These are phyloP conservation scores for Sindora glabra DNA, from an alignment of 306 rosid species.

Conservation along the genomic window DNA sequence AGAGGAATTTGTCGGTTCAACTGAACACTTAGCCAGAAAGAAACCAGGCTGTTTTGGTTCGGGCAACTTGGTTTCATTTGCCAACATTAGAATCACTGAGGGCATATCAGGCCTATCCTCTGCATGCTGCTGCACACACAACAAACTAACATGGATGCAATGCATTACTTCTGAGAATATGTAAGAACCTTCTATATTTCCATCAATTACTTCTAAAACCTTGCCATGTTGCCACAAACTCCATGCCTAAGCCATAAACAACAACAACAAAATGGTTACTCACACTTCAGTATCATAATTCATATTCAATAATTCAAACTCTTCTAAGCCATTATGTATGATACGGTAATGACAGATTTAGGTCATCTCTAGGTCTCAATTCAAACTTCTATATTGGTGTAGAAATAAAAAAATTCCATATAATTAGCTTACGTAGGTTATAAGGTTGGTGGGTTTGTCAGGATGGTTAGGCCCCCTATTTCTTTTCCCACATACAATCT, in stretches of 20 bases:
- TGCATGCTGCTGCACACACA: constrained; percentile 25
- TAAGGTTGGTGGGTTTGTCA: constrained; percentile 15
- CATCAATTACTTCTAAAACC: constrained; percentile 19
- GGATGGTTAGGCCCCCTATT: constrained; percentile 20
- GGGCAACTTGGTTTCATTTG: neutral
- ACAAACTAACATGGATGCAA: constrained; percentile 25
- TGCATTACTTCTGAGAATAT: constrained; percentile 8
- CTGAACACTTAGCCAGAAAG: neutral
- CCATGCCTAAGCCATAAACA: constrained; percentile 35
- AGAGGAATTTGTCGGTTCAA: neutral
- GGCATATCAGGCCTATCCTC: neutral
- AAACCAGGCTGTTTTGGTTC: constrained; percentile 32
- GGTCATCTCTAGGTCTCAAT: too few species aligned
- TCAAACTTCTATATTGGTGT: too few species aligned
- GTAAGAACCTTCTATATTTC: neutral
- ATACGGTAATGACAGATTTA: too few species aligned
- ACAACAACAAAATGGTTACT: neutral
- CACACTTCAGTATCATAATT: too few species aligned
- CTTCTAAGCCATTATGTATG: too few species aligned
- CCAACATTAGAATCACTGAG: constrained; percentile 19
- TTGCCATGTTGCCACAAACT: constrained; percentile 24
- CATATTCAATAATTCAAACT: too few species aligned
- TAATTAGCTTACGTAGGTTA: constrained; percentile 35
- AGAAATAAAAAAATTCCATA: too few species aligned
- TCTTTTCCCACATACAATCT: constrained; percentile 29